These are phyloP conservation scores for Diaporthe caulivora DNA, from an alignment of 2,329 filamentous ascomycete species.

Conservation along the genomic window DNA sequence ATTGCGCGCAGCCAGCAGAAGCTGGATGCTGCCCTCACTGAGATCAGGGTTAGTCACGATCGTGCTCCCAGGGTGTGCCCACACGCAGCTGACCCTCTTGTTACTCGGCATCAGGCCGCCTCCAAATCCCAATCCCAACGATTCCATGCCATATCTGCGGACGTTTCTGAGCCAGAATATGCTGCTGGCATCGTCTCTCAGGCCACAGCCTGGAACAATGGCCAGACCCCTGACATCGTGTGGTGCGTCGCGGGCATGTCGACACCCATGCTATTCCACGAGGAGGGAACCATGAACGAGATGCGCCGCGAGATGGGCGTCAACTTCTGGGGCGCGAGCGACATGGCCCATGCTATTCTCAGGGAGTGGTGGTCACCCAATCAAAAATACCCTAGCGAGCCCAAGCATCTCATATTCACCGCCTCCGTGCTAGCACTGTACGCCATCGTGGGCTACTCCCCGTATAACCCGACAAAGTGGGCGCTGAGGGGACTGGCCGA, in stretches of 20 bases:
- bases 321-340: conserved; percentile 89
- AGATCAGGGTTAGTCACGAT: conserved; percentile 61
- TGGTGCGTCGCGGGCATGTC: conserved; percentile 90
- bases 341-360: conserved; percentile 86
- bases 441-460: conserved; percentile 82
- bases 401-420: conserved; percentile 90
- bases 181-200: conserved; percentile 78
- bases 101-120: conserved; percentile 60
- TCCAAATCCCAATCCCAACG: conserved; percentile 78
- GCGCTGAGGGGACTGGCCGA: conserved; percentile 88
- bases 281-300: conserved; percentile 77
- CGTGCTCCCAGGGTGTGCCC: not conserved
- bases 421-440: conserved; percentile 81
- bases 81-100: conserved; percentile 48
- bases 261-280: conserved; percentile 81
- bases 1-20: conserved; percentile 73
- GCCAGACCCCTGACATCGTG: conserved; percentile 81
- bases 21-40: conserved; percentile 67
- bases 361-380: conserved; percentile 76
- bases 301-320: conserved; percentile 88
- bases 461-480: conserved; percentile 87
- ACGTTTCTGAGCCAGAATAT: conserved; percentile 79
- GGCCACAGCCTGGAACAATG: conserved; percentile 83
- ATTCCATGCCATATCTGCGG: conserved; percentile 87
- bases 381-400: conserved; percentile 54